Conservation (phyloP, 164 flowering plant species). For the Piper betle region DNA sequence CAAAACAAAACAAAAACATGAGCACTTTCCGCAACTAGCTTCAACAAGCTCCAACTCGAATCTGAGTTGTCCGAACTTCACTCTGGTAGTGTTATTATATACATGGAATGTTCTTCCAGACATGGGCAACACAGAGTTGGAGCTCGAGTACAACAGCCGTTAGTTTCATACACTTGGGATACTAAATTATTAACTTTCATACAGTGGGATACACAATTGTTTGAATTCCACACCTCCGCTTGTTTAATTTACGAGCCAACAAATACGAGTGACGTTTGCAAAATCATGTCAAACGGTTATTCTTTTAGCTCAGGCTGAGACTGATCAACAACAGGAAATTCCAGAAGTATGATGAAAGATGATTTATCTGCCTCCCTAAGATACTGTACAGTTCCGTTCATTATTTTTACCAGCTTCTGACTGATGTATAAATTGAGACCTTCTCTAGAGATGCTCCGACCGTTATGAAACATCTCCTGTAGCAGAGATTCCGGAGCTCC, state of each 20-base stretch:
- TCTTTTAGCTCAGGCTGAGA: background rate
- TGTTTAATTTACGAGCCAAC: background rate
- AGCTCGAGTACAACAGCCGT: background rate
- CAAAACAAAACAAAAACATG: background rate
- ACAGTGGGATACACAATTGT: background rate
- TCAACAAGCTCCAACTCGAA: background rate
- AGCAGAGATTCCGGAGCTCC: constrained; percentile 67
- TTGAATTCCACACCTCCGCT: background rate
- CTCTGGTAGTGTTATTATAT: background rate
- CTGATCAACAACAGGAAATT: constrained; percentile 44
- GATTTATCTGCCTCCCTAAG: constrained; percentile 60
- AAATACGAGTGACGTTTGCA: background rate
- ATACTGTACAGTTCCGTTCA: constrained; percentile 78
- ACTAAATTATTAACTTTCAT: background rate
- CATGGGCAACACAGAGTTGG: background rate
- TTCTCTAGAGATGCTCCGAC: constrained; percentile 48
- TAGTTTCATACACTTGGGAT: background rate
- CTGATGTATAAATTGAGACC: constrained; percentile 68
- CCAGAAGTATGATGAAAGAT: constrained; percentile 51
- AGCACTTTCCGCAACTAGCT: background rate
- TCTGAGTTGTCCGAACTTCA: background rate
- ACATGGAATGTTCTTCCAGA: background rate
- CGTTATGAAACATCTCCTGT: constrained; percentile 64
- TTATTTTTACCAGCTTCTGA: constrained; percentile 68
- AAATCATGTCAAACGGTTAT: background rate